Base-by-base conservation (phyloP, 495 filamentous ascomycete genomes). In the Tuber magnatum region DNA sequence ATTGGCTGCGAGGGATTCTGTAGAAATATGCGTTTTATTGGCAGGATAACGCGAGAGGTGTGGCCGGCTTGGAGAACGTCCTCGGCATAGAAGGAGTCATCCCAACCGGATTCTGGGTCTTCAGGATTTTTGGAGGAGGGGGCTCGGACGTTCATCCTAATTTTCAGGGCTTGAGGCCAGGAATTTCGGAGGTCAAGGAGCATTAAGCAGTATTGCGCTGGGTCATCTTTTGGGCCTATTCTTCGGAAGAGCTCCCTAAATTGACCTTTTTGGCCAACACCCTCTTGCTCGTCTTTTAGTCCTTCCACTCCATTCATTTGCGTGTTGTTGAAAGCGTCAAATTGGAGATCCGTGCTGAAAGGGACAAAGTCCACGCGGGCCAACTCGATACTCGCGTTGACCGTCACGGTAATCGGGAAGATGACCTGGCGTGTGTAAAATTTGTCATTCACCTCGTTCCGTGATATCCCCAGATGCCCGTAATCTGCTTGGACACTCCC, bases 341-440 rank as follows among this genome's bases (percentile, higher is more conserved):
- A 80, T 48, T 81, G 78, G 43, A 90, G 83, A 74, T 81, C 82
- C 10, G 87, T 84, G 41, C 85, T 84, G 12, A 97, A 88, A 10
- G 93, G 92, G 1, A 96, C 82, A 48, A 96, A 86, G 82, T 97
- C 93, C 78, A 92, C 89, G 38, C 91, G 88, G 65, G 89, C 87
- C 24, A 97, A 85, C 77, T 96, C 92, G 32, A 97, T 86, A 80
- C 92, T 94, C 20, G 94, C 92, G 82, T 97, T 97, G 51, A 98
- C 94, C 6, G 94, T 97, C 35, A 97, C 87, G 0, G 92, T 93
- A 71, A 98, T 84, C 14, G 93, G 93, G 56, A 97, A 86, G 51
- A 90, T 90, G 38, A 97, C 85, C 78, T 94, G 91, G 70, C 94
- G 88, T 24, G 94, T 97, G 81, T 93, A 93, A 79, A 97, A 95